A percentile compares a stretch with the other conserved stretches of the same genome.
Evolutionary conservation across 2,329 filamentous ascomycete species (phyloP).

Genomic region (Colletotrichum graminicola): DNA sequence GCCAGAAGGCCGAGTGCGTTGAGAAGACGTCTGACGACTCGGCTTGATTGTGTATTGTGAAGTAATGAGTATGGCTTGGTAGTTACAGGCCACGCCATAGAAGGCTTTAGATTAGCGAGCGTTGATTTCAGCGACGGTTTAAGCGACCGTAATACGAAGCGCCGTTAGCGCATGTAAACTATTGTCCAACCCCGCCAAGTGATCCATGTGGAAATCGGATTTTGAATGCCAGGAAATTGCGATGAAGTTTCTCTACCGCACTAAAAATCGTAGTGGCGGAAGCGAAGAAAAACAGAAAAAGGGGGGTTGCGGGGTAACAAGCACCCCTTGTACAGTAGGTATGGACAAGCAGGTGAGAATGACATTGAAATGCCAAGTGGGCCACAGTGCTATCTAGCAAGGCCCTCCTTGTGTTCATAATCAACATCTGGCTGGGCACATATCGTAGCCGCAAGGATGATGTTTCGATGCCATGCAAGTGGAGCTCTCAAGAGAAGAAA

Average conservation of each 20-base stretch:
- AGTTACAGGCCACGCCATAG: constrained; percentile 11
- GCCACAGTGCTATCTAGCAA: too few relatives aligned
- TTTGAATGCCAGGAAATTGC: background rate
- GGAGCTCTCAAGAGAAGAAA: background rate
- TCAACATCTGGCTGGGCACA: background rate
- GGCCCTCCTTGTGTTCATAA: background rate
- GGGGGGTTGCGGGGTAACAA: too few relatives aligned
- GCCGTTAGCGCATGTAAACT: background rate
- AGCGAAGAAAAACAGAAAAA: too few relatives aligned
- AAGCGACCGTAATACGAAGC: constrained; percentile 8
- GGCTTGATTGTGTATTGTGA: constrained; percentile 16
- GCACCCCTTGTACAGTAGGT: too few relatives aligned
- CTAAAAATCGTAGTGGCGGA: background rate
- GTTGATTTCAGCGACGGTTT: constrained; percentile 29
- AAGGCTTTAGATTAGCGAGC: constrained; percentile 29
- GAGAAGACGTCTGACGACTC: constrained; percentile 42
- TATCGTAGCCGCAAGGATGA: background rate
- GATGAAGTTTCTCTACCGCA: too few relatives aligned
- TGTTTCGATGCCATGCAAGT: too few relatives aligned
- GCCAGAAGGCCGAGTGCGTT: constrained; percentile 45
- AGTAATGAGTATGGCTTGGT: constrained; percentile 9
- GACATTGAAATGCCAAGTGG: background rate
- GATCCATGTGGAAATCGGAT: background rate
- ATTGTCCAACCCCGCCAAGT: background rate
- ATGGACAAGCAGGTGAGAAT: too few relatives aligned